Conservation (phyloP, 140 eudicot genomes). For the Senecio squalidus region DNA sequence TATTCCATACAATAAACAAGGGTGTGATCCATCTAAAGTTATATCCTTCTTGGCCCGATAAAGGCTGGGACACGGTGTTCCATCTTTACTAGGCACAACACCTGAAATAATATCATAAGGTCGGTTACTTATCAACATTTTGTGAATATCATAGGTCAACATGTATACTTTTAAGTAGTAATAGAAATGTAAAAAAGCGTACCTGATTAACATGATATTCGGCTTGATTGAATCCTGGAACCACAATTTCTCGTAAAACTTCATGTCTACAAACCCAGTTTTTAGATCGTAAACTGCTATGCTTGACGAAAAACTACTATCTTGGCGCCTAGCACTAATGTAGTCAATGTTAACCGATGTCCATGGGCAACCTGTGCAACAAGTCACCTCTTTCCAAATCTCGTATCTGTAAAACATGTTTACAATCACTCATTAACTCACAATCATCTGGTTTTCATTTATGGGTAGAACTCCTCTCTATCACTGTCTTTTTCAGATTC, state of each 20-base stretch:
- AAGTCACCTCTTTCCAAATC: slow-evolving; percentile 60
- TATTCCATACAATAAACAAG: slow-evolving; percentile 82
- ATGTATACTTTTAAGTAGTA: slow-evolving; percentile 1
- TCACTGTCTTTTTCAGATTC: slow-evolving; percentile 74
- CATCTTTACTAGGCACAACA: slow-evolving; percentile 77
- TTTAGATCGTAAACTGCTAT: slow-evolving; percentile 70
- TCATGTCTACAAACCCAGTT: slow-evolving; percentile 43
- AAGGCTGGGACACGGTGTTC: slow-evolving; percentile 60
- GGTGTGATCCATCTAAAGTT: slow-evolving; percentile 69
- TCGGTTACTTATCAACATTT: too few relatives aligned
- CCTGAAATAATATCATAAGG: slow-evolving; percentile 47
- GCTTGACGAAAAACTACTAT: slow-evolving; percentile 52
- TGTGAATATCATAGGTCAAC: too few relatives aligned
- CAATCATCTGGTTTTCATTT: slow-evolving; percentile 56
- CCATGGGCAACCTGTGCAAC: slow-evolving; percentile 65
- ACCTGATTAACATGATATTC: slow-evolving; percentile 65
- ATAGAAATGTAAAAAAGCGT: not conserved
- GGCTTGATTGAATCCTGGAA: slow-evolving; percentile 68
- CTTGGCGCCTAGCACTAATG: slow-evolving; percentile 65
- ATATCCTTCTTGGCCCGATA: slow-evolving; percentile 68
- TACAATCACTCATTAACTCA: slow-evolving; percentile 78
- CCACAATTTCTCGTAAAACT: slow-evolving; percentile 56
- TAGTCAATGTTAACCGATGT: slow-evolving; percentile 65
- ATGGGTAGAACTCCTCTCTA: slow-evolving; percentile 70
- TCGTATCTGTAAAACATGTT: slow-evolving; percentile 67